phyloP scores from a whole-genome alignment of 768 basidiomycete species.

The Russula compacta region DNA sequence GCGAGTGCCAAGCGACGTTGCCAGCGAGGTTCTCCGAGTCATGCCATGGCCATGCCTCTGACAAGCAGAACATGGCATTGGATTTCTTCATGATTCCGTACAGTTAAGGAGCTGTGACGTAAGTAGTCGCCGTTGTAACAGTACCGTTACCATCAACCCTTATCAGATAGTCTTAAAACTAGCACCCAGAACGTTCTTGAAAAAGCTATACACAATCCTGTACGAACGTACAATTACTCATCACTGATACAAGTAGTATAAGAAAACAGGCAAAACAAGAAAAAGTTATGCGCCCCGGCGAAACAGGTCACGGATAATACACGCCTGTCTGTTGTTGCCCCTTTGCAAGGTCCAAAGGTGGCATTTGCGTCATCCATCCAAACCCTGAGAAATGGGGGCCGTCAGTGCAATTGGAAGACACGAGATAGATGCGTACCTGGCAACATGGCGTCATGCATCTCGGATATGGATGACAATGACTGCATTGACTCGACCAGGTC shows the following conservation, averaged over 20 bases:
- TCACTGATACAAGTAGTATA: background rate
- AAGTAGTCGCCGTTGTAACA: no score
- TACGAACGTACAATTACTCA: background rate
- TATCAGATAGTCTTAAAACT: background rate
- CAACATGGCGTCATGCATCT: slow-evolving; percentile 5
- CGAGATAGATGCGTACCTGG: slow-evolving; percentile 10
- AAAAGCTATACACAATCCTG: no score
- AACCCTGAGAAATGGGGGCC: background rate
- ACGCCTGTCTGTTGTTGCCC: background rate
- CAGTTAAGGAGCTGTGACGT: no score
- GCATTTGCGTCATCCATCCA: slow-evolving; percentile 21
- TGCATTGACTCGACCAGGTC: slow-evolving; percentile 20
- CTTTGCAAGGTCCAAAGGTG: slow-evolving; percentile 6
- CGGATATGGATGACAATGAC: slow-evolving; percentile 5
- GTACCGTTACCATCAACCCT: background rate
- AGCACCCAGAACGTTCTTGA: no score
- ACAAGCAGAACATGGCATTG: no score
- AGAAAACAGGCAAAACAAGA: background rate
- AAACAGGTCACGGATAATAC: background rate
- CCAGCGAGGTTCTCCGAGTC: no score
- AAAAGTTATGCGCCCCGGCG: background rate
- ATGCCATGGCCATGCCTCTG: no score
- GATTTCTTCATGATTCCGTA: no score
- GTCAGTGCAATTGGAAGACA: background rate
- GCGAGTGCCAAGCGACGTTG: no score